Conservation (phyloP, 805 yeast species). For the Schwanniomyces pseudopolymorphus region DNA sequence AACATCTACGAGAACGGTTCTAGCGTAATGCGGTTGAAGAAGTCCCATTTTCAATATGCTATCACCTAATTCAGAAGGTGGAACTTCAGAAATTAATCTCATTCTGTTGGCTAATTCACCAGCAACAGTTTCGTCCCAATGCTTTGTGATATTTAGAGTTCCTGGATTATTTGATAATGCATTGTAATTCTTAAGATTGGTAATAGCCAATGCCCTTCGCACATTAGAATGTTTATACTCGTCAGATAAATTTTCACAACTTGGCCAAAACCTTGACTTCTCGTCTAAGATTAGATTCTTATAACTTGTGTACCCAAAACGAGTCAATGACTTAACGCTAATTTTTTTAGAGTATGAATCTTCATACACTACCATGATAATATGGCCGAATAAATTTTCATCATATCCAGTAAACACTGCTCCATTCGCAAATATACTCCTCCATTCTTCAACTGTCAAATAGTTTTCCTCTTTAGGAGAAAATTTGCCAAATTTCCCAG, state of each 20-base stretch:
- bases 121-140: conserved; percentile 78
- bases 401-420: conserved; percentile 57
- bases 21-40: conserved; percentile 48
- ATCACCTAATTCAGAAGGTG: conserved; percentile 59
- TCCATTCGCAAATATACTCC: conserved; percentile 43
- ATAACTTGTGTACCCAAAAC: conserved; percentile 64
- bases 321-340: conserved; percentile 57
- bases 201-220: conserved; percentile 73
- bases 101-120: conserved; percentile 75
- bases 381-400: conserved; percentile 47
- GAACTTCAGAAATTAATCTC: conserved; percentile 48
- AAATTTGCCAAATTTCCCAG: conserved; percentile 23
- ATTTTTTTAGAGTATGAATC: conserved; percentile 44
- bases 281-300: conserved; percentile 56
- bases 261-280: conserved; percentile 73
- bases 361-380: conserved; percentile 52
- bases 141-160: conserved; percentile 38
- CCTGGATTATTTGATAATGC: conserved; percentile 44
- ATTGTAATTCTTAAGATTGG: conserved; percentile 67
- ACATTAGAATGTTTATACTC: conserved; percentile 55
- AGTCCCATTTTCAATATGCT: conserved; percentile 58
- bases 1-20: conserved; percentile 67
- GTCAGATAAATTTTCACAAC: conserved; percentile 64
- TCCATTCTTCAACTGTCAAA: conserved; percentile 30
- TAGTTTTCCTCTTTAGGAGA: conserved; percentile 2